Percentiles rank a stretch among this genome's conserved stretches.
phyloP scores from a whole-genome alignment of 192 early-diverging fungal genomes.

The Chytriomyces sp. region DNA sequence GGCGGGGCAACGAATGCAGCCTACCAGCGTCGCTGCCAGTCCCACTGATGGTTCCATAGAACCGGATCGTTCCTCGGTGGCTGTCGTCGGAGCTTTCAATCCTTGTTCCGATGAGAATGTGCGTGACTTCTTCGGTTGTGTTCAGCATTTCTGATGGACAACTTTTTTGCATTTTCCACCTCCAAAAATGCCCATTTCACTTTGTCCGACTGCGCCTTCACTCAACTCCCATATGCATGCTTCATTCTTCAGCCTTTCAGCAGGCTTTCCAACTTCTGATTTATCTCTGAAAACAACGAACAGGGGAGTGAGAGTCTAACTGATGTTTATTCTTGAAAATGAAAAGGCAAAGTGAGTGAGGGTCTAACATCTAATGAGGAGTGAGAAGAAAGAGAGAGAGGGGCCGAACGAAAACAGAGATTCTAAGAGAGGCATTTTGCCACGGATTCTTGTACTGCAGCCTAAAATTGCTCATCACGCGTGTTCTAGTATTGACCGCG shows the following conservation, averaged over 20 bases:
- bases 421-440: too few species aligned
- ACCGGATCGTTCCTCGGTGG: conserved; percentile 45
- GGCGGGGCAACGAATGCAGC: not conserved
- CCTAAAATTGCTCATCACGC: too few species aligned
- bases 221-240: not conserved
- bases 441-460: too few species aligned
- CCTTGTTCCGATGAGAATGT: not conserved
- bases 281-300: too few species aligned
- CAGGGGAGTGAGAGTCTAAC: too few species aligned
- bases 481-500: too few species aligned
- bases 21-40: not conserved
- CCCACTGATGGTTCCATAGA: conserved; percentile 35
- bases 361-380: too few species aligned
- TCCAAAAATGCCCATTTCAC: not conserved
- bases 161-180: not conserved
- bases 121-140: not conserved
- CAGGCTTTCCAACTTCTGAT: not conserved
- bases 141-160: not conserved
- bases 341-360: too few species aligned
- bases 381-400: too few species aligned
- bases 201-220: too few species aligned
- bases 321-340: too few species aligned
- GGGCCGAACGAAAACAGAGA: too few species aligned
- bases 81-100: not conserved
- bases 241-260: not conserved